Evolutionary conservation across 225 moss, liverwort and hornwort genomes (phyloP).

Genomic region (Polytrichum formosum): DNA sequence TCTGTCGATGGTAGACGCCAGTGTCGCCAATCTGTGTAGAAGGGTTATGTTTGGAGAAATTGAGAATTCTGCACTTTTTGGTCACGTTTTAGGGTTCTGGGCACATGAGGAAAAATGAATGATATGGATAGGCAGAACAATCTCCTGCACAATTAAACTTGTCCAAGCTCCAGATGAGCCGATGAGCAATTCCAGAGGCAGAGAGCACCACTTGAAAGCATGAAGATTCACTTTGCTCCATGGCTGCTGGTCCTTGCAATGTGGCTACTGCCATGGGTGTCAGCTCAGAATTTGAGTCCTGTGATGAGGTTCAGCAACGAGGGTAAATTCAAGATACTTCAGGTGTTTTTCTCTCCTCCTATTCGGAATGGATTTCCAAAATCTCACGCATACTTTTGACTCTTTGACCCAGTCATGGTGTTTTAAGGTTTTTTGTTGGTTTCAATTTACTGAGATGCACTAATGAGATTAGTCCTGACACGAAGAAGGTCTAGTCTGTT

Average conservation of each 20-base stretch:
- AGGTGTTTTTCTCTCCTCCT: conserved; percentile 34
- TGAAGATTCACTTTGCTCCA: neutral
- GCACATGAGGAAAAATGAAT: too few relatives aligned
- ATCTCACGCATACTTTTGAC: neutral
- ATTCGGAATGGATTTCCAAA: neutral
- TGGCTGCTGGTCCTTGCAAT: neutral
- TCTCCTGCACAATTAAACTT: neutral
- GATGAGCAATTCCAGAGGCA: neutral
- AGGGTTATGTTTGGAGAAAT: too few relatives aligned
- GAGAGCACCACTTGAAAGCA: too few relatives aligned
- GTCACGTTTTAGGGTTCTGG: too few relatives aligned
- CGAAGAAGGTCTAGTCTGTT: neutral
- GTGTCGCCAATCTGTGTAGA: too few relatives aligned
- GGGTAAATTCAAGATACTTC: conserved; percentile 86
- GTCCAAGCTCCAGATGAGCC: neutral
- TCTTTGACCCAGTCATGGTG: neutral
- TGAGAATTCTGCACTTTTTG: too few relatives aligned
- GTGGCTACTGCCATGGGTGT: conserved; percentile 19
- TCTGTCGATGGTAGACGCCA: too few relatives aligned
- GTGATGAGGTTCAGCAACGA: conserved; percentile 63
- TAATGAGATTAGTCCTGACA: too few relatives aligned
- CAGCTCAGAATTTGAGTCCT: conserved; percentile 33
- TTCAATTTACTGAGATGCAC: too few relatives aligned
- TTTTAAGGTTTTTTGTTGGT: too few relatives aligned
- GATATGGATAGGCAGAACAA: neutral